Base-by-base conservation (phyloP, 768 basidiomycete species). In the Stropharia rugosoannulata region DNA sequence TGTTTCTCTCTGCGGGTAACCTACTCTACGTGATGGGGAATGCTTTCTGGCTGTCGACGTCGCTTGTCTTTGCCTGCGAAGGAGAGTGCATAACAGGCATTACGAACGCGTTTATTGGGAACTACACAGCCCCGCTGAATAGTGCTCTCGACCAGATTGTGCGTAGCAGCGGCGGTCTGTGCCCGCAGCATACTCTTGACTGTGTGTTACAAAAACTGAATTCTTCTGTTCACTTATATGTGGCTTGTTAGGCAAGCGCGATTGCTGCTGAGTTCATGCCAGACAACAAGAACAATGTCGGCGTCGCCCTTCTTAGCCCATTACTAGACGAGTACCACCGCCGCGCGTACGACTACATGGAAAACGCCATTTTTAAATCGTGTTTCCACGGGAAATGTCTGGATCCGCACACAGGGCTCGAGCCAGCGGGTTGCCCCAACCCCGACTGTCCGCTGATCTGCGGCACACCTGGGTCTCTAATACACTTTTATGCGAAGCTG, bases 341-440 rank as follows among this genome's bases (percentile, higher is more conserved):
- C 49, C 58, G 66, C 5, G 74, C 80, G 13, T 82, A 79, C 63
- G 50, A 69, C 18, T 63, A 66, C 5, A 73, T 86, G 65, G 71
- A 80, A 61, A 70, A 66, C 40, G 81, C 77, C n/a, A 84, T 91
- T 56, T 91, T 91, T 59, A 82, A 83, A 5, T 64, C 70, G n/a
- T 81, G 73, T 70, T 92, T 92, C 67, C 89, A 91, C 59, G 90
- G 89, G 54, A 91, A 88, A 69, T 90, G 89, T 62, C 79, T 80
- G 64, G 61, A 74, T 19, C 62, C 63, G 27, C 40, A 27, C 6
- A 72, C 80, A 42, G 81, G 82, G 40, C 70, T 76, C 54, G 80
- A 87, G 39, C 89, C 89, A 13, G 50, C 71, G 1, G 89, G 90
- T 19, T 91, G 90, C 61, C 89, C 89, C 8, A 88, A 90, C 60